Evolutionary conservation across 495 filamentous ascomycete genomes (phyloP), one percentile per base, ranked within the genome.

Genomic region (Neurospora sp.): DNA sequence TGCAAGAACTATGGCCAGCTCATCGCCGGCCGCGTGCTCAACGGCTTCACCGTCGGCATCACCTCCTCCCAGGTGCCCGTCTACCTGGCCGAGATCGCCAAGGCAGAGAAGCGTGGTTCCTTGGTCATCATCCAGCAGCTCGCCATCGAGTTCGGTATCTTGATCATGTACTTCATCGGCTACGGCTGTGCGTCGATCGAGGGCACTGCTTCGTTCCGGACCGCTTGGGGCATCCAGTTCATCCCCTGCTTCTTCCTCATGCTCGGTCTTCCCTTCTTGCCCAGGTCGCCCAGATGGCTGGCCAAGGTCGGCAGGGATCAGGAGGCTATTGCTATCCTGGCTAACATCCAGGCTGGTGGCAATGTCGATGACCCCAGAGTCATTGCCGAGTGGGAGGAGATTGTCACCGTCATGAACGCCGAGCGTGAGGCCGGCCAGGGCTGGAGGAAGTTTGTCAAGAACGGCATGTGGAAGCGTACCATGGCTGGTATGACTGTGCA

Each of bases 31-130:
- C 89, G 91, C 20, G 84, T 93, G 14, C 79, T 94, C 53, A 93
- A 91, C 76, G 91, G 92, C 71, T 82, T 93, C 48, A 87, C 87
- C 59, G 90, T 93, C 70, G 91, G 91, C 72, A 89, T 93, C 73
- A 92, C 91, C 2, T 92, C 90, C 2, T 91, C 90, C 1, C 91
- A 93, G 75, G 91, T 93, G 0, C 90, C 89, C n/a, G 91, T 94
- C n/a, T 94, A 93, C 79, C 85, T 93, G 4, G 90, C 90, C 53
- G 91, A 94, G 77, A 87, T 93, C 44, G 87, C 91, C 6, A 88
- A 88, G 69, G 87, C 89, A 31, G 86, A 89, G 44, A 89, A 90
- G 79, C 84, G 87, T 35, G 91, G 92, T 40, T 88, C 87, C 0
- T 86, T 94, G 68, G 88, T 93, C 69, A 87, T 90, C 59, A 91